Base-by-base conservation (phyloP, 148 eudicot species). In the Camellia japonica region DNA sequence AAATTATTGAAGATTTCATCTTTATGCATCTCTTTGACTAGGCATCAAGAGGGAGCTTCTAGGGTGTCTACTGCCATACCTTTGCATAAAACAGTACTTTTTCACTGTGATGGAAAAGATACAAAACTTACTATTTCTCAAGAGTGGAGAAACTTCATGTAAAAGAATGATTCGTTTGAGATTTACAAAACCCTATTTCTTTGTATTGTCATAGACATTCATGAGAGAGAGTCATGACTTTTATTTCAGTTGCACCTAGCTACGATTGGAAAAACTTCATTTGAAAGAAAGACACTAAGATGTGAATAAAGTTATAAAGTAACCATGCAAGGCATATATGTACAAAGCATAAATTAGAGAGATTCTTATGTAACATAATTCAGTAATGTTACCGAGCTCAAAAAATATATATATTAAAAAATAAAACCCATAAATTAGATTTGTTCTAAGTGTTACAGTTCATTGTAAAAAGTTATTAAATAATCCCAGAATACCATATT, bases 111-210 rank as follows among this genome's bases (percentile, higher is more conserved):
- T 7, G 69, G 6, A 66, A 66, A 66, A 66, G 69, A 66, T 66
- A 19, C 5, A 20, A 49, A 51, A 44, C 59, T 59, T 71, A 23
- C 38, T 51, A 51, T 52, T 71, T 71, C 16, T n/a, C 30, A 51
- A 9, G 59, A 19, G 75, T 71, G 58, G 15, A 52, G 75, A 71
- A 71, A 52, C 75, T 51, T 71, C 75, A 71, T 19, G 42, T 71
- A 51, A 71, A 71, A 52, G 60, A 71, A 51, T 19, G 18, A 71
- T 47, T 51, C 12, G 75, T 11, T 71, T 49, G 60, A 71, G 75
- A 71, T 71, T 51, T 66, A 16, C 59, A 10, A 52, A 30, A 71
- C 59, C 43, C 38, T 51, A 7, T 49, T 8, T 42, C 3, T 3
- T 38, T 63, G 6, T 63, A 63, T 7, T n/a, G 62, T 59, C 30